Conservation (phyloP, 208 protist species). For the Entamoeba histolytica region DNA sequence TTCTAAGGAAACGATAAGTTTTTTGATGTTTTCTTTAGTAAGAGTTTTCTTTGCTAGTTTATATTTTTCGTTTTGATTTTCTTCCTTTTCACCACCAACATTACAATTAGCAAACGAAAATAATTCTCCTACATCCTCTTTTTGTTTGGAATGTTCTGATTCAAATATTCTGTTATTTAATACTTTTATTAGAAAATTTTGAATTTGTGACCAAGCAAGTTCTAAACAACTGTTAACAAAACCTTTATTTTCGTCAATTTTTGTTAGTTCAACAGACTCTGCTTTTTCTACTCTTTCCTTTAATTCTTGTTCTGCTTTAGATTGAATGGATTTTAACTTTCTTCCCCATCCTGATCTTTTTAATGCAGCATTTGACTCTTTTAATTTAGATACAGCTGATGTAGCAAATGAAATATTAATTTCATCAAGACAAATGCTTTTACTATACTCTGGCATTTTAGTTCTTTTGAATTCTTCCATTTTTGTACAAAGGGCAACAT, state of each 20-base stretch:
- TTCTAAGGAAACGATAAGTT: neutral
- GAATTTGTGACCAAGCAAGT: neutral
- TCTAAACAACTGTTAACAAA: neutral
- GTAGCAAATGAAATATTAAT: neutral
- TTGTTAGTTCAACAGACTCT: neutral
- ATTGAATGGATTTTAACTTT: neutral
- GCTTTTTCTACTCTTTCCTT: neutral
- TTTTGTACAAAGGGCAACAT: neutral
- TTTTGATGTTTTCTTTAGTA: neutral
- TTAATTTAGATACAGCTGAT: neutral
- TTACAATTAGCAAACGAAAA: neutral
- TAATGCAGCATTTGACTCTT: neutral
- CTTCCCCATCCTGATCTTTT: neutral
- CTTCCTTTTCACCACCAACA: neutral
- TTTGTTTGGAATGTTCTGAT: neutral
- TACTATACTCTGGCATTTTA: neutral
- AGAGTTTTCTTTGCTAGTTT: neutral
- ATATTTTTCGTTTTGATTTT: neutral
- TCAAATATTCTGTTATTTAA: neutral
- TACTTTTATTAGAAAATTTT: neutral
- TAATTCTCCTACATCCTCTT: neutral
- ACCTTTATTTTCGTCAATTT: neutral
- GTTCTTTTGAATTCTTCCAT: neutral
- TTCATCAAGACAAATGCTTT: neutral
- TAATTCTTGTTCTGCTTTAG: neutral